Base-by-base conservation (phyloP, 805 yeast species). In the Candida anglica region DNA sequence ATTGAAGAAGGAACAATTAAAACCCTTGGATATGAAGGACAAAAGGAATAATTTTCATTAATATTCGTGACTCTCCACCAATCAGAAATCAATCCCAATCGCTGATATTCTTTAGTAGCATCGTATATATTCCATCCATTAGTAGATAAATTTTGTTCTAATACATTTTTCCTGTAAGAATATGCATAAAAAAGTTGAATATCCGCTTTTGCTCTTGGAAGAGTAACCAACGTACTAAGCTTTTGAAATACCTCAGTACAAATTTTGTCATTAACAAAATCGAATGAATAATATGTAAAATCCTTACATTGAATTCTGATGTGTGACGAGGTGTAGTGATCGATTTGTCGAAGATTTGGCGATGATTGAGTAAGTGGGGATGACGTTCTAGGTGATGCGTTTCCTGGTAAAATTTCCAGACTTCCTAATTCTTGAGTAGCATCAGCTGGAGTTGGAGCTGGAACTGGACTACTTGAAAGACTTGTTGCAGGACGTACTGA, bases 251-350 rank as follows among this genome's bases (percentile, higher is more conserved):
- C 95, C 35, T 82, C 91, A 19, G 65, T 63, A 37, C 94, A 83
- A 20, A 75, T 69, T 6, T 53, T 43, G 25, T 77, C 80, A 44
- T 71, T 69, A 15, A 54, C 54, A 52, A 93, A 86, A 50, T 86
- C 93, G 44, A 91, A 71, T 7, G 94, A 78, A 33, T 88, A 66
- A 48, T 75, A 83, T 14, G 89, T 81, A 58, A 86, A 91, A 56
- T 91, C 98, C 42, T 87, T 78, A 51, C 96, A 86, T 25, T 79
- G 73, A 8, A 91, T 51, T 30, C 94, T 74, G 29, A 91, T 60
- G 39, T 77, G 77, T 4, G 81, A 75, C 1, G 66, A 56, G 4
- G 62, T 33, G 41, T 66, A 66, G 36, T 55, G 64, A 40, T 66
- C 71, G 13, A 56, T 49, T 14, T 46, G 1, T 43, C 41, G 16